A percentile compares a stretch with the other conserved stretches of the same genome.
These are phyloP conservation scores for Beauveria sp. DNA, from an alignment of 2,329 filamentous ascomycete genomes.

Conservation along the genomic window DNA sequence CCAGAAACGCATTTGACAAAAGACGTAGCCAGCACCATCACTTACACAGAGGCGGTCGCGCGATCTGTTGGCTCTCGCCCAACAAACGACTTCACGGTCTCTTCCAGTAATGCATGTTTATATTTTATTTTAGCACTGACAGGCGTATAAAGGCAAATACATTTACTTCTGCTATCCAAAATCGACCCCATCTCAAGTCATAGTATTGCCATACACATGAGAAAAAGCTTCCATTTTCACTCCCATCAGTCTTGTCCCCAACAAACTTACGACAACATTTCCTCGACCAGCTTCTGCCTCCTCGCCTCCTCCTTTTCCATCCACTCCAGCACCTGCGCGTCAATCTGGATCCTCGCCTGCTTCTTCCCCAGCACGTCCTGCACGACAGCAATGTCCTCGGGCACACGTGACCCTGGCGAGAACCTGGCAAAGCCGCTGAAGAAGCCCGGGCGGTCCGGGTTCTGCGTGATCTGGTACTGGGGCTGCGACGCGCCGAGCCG, in stretches of 20 bases:
- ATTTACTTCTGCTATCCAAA: too few species aligned
- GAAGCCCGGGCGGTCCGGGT: slow-evolving; percentile 17
- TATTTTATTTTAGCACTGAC: too few species aligned
- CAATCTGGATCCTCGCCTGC: slow-evolving; percentile 30
- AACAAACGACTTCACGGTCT: too few species aligned
- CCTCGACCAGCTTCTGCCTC: slow-evolving; percentile 9
- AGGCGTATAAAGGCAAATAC: neutral
- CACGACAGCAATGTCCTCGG: slow-evolving; percentile 27
- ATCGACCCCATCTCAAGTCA: neutral
- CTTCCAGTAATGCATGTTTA: too few species aligned
- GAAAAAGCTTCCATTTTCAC: neutral
- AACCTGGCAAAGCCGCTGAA: slow-evolving; percentile 32
- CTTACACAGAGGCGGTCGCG: too few species aligned
- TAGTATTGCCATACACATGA: neutral
- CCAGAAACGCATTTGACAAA: too few species aligned
- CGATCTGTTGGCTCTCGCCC: too few species aligned
- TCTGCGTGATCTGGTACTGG: slow-evolving; percentile 23
- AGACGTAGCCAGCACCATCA: too few species aligned
- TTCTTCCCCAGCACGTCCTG: slow-evolving; percentile 26
- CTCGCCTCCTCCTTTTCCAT: slow-evolving; percentile 22
- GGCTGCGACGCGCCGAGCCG: slow-evolving; percentile 27
- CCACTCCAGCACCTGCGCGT: slow-evolving; percentile 30
- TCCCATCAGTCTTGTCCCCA: too few species aligned
- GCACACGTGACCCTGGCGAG: slow-evolving; percentile 21
- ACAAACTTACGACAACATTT: neutral